phyloP scores from a whole-genome alignment of 73 alveolate species.

The Breviolum minutum region DNA sequence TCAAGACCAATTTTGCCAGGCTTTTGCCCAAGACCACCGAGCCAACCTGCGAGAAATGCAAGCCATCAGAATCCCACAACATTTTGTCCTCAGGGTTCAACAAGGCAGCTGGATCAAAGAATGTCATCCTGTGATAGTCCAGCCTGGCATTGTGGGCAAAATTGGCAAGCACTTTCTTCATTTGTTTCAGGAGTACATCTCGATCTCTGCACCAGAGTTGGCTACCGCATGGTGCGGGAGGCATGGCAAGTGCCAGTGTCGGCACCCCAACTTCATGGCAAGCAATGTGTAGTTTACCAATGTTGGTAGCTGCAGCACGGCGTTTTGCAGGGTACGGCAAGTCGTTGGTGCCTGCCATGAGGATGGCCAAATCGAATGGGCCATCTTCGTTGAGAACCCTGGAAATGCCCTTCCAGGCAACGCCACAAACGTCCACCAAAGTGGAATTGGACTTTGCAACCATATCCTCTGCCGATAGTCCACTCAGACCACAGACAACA shows the following conservation, averaged over 20 bases:
- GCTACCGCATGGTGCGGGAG: slow-evolving; percentile 46
- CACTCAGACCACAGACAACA: slow-evolving; percentile 59
- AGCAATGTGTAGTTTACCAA: not conserved
- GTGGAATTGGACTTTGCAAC: slow-evolving; percentile 6
- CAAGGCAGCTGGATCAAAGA: slow-evolving; percentile 36
- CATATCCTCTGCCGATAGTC: slow-evolving; percentile 61
- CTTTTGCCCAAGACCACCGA: slow-evolving; percentile 26
- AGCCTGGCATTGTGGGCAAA: not conserved
- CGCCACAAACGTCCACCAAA: slow-evolving; percentile 54
- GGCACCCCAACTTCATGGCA: slow-evolving; percentile 69
- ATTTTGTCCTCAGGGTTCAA: not conserved
- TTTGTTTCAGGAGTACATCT: not conserved
- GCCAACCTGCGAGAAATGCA: slow-evolving; percentile 76
- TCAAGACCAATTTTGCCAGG: slow-evolving; percentile 47
- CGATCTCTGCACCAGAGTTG: slow-evolving; percentile 52
- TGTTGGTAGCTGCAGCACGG: slow-evolving; percentile 16
- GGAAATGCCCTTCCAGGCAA: slow-evolving; percentile 60
- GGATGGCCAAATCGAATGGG: slow-evolving; percentile 44
- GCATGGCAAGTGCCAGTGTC: slow-evolving; percentile 43
- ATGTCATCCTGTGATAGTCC: not conserved
- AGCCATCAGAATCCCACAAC: slow-evolving; percentile 60
- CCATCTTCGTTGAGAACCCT: slow-evolving; percentile 48
- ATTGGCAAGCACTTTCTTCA: not conserved
- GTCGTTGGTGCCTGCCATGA: slow-evolving; percentile 79
- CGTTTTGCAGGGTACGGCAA: slow-evolving; percentile 50